Evolutionary conservation across 257 asterid genomes (phyloP).

Genomic region (Lycium ferocissimum): DNA sequence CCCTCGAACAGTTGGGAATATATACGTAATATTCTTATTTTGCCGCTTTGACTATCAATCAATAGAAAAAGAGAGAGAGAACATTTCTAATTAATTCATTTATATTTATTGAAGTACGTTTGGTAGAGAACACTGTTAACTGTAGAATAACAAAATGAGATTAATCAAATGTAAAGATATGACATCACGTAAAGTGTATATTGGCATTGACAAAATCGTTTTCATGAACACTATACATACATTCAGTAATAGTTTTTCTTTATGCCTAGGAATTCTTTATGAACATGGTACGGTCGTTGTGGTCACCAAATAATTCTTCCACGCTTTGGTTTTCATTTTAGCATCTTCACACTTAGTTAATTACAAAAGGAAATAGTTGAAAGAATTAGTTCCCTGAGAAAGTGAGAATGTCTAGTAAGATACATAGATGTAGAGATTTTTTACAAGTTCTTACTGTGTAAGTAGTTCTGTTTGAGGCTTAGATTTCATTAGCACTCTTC

Average conservation of each 20-base stretch:
- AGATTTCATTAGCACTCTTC: too few species aligned
- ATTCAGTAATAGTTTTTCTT: neutral
- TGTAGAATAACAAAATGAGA: neutral
- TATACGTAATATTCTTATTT: neutral
- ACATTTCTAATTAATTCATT: neutral
- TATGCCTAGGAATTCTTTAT: neutral
- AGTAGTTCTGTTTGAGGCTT: too few species aligned
- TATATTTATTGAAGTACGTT: too few species aligned
- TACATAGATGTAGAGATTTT: too few species aligned
- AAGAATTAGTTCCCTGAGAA: too few species aligned
- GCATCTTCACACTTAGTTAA: neutral
- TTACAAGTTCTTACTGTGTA: too few species aligned
- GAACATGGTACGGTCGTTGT: neutral
- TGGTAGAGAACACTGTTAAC: constrained; percentile 2
- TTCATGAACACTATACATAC: neutral
- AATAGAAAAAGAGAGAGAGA: neutral
- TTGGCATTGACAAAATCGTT: neutral
- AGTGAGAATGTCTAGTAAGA: too few species aligned
- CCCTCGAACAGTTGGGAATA: constrained; percentile 27
- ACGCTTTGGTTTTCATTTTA: neutral
- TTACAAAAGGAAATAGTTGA: neutral
- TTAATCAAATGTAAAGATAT: constrained; percentile 9
- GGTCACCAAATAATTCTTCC: neutral
- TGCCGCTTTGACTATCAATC: neutral
- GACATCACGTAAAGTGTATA: constrained; percentile 19